These are phyloP conservation scores for Trichoderma virens DNA, from an alignment of 495 filamentous ascomycete genomes.

Conservation along the genomic window DNA sequence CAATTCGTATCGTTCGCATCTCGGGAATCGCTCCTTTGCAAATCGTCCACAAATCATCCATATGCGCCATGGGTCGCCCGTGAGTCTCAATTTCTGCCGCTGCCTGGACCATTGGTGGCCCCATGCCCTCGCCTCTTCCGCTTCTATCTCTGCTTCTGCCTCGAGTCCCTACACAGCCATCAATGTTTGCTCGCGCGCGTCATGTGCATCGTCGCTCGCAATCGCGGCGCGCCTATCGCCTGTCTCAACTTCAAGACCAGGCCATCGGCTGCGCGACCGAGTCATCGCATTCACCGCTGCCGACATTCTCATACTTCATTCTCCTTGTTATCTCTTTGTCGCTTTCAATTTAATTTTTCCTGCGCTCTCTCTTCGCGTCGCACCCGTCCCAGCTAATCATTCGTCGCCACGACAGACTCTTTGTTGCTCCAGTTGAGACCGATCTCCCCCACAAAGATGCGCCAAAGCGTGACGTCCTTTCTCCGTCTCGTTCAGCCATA, in stretches of 20 bases:
- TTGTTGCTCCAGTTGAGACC: slow-evolving; percentile 46
- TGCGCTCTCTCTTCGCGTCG: not conserved
- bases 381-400: not conserved
- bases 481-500: slow-evolving; percentile 64
- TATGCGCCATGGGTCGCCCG: slow-evolving; percentile 69
- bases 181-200: not conserved
- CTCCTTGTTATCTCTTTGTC: not conserved
- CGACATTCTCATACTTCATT: too few species aligned
- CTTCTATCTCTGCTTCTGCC: not conserved
- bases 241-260: not conserved
- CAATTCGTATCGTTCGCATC: slow-evolving; percentile 7
- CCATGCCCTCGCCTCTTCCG: not conserved
- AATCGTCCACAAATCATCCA: not conserved
- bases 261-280: not conserved
- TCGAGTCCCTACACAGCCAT: not conserved
- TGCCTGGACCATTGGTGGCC: slow-evolving; percentile 2
- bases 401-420: slow-evolving; percentile 30
- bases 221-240: not conserved
- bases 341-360: not conserved
- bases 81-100: slow-evolving; percentile 43
- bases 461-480: slow-evolving; percentile 14
- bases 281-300: not conserved
- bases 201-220: not conserved
- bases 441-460: slow-evolving; percentile 42
- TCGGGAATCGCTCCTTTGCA: not conserved